phyloP scores from a whole-genome alignment of 164 flowering plant species.

The Kingdonia uniflora region DNA sequence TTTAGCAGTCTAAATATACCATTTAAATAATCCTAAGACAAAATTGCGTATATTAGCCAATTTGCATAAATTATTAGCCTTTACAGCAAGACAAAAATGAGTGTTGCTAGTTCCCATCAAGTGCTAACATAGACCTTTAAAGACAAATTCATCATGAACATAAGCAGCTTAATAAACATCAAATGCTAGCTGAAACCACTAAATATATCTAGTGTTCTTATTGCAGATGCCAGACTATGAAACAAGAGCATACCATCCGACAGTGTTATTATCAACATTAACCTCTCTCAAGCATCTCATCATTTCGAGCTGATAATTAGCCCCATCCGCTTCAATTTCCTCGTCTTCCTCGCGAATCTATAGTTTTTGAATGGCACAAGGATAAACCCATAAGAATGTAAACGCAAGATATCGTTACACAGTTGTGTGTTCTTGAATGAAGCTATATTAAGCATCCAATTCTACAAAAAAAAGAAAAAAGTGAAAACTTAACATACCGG shows the following conservation, averaged over 20 bases:
- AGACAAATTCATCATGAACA: too few species aligned
- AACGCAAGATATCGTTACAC: neutral
- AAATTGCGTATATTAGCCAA: too few species aligned
- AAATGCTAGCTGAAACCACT: too few species aligned
- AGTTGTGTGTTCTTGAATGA: neutral
- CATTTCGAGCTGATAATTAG: constrained; percentile 99
- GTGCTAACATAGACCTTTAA: too few species aligned
- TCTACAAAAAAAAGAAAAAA: neutral
- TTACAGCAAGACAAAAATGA: too few species aligned
- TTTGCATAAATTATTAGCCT: too few species aligned
- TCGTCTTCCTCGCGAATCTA: constrained; percentile 90
- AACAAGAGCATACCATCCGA: constrained; percentile 33
- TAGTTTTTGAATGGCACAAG: neutral
- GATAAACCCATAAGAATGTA: neutral
- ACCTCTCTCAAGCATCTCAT: constrained; percentile 99
- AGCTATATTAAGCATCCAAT: neutral
- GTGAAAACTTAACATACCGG: constrained; percentile 42
- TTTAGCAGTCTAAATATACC: too few species aligned
- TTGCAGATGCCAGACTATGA: too few species aligned
- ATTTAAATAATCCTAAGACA: too few species aligned
- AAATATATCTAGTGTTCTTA: too few species aligned
- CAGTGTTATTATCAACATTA: constrained; percentile 96
- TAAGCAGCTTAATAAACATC: too few species aligned
- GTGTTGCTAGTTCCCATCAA: too few species aligned
- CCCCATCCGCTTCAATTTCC: constrained; percentile 98